Percentiles rank a stretch among this genome's conserved stretches.
These are phyloP conservation scores for Cyclostephanos tholiformis DNA, from an alignment of 108 stramenopile genomes.

Conservation along the genomic window DNA sequence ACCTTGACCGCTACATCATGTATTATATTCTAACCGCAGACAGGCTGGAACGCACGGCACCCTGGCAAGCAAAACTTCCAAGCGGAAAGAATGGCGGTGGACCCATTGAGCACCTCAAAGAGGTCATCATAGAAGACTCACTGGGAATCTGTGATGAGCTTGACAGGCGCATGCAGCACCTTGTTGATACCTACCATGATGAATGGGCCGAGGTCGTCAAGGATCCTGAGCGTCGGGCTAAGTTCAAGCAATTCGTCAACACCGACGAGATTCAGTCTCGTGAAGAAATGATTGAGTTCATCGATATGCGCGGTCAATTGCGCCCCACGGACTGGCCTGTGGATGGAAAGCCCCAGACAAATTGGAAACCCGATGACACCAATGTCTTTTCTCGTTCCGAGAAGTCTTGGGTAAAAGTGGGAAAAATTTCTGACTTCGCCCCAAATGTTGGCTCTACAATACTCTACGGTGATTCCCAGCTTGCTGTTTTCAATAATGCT, in stretches of 20 bases:
- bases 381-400: slow-evolving; percentile 84
- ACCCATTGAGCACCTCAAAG: slow-evolving; percentile 88
- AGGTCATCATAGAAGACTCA: slow-evolving; percentile 92
- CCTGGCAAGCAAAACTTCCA: slow-evolving; percentile 87
- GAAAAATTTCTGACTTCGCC: slow-evolving; percentile 69
- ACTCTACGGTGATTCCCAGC: slow-evolving; percentile 87
- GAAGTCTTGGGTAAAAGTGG: slow-evolving; percentile 85
- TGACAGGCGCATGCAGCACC: slow-evolving; percentile 84
- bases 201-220: slow-evolving; percentile 94
- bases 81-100: slow-evolving; percentile 84
- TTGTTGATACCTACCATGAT: slow-evolving; percentile 93
- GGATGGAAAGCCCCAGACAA: slow-evolving; percentile 82
- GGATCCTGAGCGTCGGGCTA: slow-evolving; percentile 69
- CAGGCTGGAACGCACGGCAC: slow-evolving; percentile 85
- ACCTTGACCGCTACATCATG: slow-evolving; percentile 93
- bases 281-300: slow-evolving; percentile 88
- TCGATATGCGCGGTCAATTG: slow-evolving; percentile 83
- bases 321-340: slow-evolving; percentile 91
- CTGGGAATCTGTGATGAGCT: slow-evolving; percentile 90
- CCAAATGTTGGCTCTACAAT: slow-evolving; percentile 85
- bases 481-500: slow-evolving; percentile 90
- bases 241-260: slow-evolving; percentile 92
- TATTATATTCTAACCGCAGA: slow-evolving; percentile 95
- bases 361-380: slow-evolving; percentile 65
- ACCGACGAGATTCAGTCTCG: slow-evolving; percentile 78